Evolutionary conservation across 495 filamentous ascomycete genomes (phyloP).

Genomic region (Immersiella caudata): DNA sequence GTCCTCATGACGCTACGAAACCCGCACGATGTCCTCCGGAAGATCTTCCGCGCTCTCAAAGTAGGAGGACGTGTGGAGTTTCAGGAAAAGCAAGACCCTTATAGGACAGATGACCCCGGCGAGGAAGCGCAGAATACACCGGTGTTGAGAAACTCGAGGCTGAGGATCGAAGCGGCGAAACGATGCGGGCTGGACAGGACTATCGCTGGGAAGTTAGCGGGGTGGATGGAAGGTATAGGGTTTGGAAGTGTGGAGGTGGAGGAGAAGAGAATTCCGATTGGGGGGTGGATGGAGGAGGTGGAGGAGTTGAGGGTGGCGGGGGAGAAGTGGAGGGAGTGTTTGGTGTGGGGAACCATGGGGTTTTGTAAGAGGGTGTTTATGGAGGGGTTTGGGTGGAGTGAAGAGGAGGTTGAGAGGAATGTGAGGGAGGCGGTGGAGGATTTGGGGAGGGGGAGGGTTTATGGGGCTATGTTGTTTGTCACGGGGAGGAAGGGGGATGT

Average conservation of each 20-base stretch:
- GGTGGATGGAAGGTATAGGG: slow-evolving; percentile 59
- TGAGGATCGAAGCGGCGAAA: slow-evolving; percentile 28
- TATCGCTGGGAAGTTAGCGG: slow-evolving; percentile 50
- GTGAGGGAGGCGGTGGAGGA: slow-evolving; percentile 11
- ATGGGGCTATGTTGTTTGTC: slow-evolving; percentile 12
- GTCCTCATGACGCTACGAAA: slow-evolving; percentile 58
- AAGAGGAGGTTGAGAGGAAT: slow-evolving; percentile 18
- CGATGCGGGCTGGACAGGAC: slow-evolving; percentile 28
- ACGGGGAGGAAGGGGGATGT: slow-evolving; percentile 10
- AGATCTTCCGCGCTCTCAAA: slow-evolving; percentile 37
- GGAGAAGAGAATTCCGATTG: slow-evolving; percentile 39
- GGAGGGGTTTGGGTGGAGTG: slow-evolving; percentile 27
- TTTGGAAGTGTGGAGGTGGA: slow-evolving; percentile 52
- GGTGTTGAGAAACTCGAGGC: slow-evolving; percentile 15
- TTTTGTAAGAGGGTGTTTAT: slow-evolving; percentile 19
- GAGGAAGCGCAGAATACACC: slow-evolving; percentile 33
- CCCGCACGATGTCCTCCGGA: slow-evolving; percentile 50
- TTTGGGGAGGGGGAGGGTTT: slow-evolving; percentile 15
- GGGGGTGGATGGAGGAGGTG: slow-evolving; percentile 50
- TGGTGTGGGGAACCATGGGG: slow-evolving; percentile 15
- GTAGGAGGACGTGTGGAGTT: slow-evolving; percentile 45
- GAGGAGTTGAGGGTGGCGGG: slow-evolving; percentile 26
- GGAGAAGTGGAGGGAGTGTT: slow-evolving; percentile 18
- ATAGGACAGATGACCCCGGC: slow-evolving; percentile 30
- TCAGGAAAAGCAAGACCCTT: slow-evolving; percentile 33